phyloP scores from a whole-genome alignment of 139 green algal genomes.

The Trebouxia sp. region DNA sequence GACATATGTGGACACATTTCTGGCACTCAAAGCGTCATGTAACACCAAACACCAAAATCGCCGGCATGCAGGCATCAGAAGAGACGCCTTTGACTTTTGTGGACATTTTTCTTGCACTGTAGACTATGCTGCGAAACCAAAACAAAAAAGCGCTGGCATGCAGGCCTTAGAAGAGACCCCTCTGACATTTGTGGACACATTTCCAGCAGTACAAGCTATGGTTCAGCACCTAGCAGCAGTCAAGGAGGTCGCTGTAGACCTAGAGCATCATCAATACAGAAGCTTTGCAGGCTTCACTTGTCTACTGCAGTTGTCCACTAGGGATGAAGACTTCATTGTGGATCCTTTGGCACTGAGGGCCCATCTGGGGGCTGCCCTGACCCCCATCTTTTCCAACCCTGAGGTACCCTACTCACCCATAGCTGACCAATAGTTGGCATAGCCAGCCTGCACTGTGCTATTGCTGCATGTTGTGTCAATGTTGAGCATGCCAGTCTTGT shows the following conservation, averaged over 20 bases:
- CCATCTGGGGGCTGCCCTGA: conserved; percentile 57
- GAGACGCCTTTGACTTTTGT: no score
- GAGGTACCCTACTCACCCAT: not conserved
- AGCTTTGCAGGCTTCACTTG: conserved; percentile 85
- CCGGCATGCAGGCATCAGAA: no score
- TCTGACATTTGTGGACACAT: conserved; percentile 63
- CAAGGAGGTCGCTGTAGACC: conserved; percentile 80
- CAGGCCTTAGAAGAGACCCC: conserved; percentile 51
- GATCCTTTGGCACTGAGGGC: conserved; percentile 76
- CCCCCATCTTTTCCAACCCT: conserved; percentile 68
- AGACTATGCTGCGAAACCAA: not conserved
- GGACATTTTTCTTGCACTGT: not conserved
- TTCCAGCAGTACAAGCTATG: conserved; percentile 45
- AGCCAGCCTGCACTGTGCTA: no score
- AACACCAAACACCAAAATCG: not conserved
- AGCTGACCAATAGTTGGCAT: no score
- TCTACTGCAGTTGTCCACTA: conserved; percentile 91
- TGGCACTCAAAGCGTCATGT: not conserved
- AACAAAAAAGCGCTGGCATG: not conserved
- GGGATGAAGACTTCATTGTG: conserved; percentile 83
- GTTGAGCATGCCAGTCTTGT: not conserved
- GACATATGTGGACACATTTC: not conserved
- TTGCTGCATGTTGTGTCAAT: not conserved
- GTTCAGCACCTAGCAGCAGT: conserved; percentile 45
- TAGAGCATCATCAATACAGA: conserved; percentile 88